Evolutionary conservation across 257 asterid genomes (phyloP).

Genomic region (Gardenia jasminoides): DNA sequence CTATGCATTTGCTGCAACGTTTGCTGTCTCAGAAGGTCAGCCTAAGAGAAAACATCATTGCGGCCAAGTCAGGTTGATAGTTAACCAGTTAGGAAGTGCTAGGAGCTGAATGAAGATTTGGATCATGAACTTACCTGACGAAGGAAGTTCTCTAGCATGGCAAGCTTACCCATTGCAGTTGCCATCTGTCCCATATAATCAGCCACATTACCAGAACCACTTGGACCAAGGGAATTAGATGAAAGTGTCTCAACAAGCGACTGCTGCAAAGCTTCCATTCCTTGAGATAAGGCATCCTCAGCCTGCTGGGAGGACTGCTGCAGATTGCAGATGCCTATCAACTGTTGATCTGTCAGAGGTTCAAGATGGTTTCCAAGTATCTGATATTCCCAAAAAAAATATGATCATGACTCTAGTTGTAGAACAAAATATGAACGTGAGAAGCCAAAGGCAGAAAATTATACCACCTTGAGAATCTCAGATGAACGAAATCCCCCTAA

Average conservation of each 20-base stretch:
- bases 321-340: constrained; percentile 67
- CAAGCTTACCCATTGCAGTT: constrained; percentile 72
- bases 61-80: not conserved
- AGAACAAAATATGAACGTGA: not conserved
- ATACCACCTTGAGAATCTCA: constrained; percentile 75
- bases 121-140: constrained; percentile 49
- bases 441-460: no score
- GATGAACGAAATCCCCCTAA: constrained; percentile 94
- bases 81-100: not conserved
- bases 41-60: constrained; percentile 35
- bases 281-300: constrained; percentile 94
- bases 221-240: constrained; percentile 43
- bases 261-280: constrained; percentile 91
- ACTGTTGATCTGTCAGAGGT: constrained; percentile 77
- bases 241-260: constrained; percentile 79
- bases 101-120: not conserved
- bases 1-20: constrained; percentile 83
- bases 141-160: constrained; percentile 67
- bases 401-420: not conserved
- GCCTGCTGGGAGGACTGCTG: constrained; percentile 93
- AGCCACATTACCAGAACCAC: constrained; percentile 51
- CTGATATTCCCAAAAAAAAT: constrained; percentile 34
- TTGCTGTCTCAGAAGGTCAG: constrained; percentile 82
- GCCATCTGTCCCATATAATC: constrained; percentile 94
- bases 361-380: constrained; percentile 74